Evolutionary conservation across 345 rosid genomes (phyloP).

Genomic region (Murraya paniculata): DNA sequence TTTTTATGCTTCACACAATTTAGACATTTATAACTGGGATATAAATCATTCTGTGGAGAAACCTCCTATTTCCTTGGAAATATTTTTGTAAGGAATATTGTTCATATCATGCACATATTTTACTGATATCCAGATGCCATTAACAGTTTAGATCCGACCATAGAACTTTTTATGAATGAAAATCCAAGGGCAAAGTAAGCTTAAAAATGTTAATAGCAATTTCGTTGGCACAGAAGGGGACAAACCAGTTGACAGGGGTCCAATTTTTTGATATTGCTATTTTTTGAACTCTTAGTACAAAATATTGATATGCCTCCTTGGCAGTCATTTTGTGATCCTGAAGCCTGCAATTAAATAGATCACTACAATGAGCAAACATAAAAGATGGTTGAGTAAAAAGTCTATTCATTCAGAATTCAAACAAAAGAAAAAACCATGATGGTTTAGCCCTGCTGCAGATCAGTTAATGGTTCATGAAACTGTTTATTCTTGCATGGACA

Average conservation of each 20-base stretch:
- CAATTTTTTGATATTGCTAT: constrained; percentile 54
- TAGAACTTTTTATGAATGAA: background rate
- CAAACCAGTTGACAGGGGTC: constrained; percentile 67
- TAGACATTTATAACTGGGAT: background rate
- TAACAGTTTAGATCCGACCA: background rate
- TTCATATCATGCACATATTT: background rate
- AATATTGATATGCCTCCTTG: constrained; percentile 46
- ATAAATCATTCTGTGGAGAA: background rate
- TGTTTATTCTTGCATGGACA: background rate
- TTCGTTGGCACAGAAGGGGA: background rate
- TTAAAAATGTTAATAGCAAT: background rate
- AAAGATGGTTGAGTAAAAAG: background rate
- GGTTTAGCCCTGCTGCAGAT: background rate
- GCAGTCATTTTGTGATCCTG: constrained; percentile 49
- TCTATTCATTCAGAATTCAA: background rate
- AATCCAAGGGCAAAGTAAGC: background rate
- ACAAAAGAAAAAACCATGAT: background rate
- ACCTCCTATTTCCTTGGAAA: background rate
- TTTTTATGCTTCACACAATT: background rate
- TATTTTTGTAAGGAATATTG: background rate
- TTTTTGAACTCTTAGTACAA: constrained; percentile 57
- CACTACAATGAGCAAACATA: constrained; percentile 14
- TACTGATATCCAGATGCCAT: background rate
- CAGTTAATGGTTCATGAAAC: background rate
- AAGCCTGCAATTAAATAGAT: constrained; percentile 60